Percentiles rank a stretch among this genome's conserved stretches.
Evolutionary conservation across 2,329 filamentous ascomycete genomes (phyloP).

Genomic region (Didymellaceae sp.): DNA sequence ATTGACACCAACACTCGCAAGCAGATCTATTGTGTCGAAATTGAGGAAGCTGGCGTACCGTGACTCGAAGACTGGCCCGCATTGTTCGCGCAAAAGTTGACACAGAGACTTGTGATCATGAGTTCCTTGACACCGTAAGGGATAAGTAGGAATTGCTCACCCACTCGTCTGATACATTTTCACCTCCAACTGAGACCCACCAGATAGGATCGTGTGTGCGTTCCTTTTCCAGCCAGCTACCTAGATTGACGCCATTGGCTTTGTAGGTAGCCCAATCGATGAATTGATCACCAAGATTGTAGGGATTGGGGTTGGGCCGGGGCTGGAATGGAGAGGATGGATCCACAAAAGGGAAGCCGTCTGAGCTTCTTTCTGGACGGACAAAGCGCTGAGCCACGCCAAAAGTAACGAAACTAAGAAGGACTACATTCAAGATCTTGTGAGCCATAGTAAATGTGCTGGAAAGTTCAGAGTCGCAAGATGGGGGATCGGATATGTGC

Average conservation of each 20-base stretch:
- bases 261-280: conserved; percentile 20
- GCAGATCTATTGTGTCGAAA: conserved; percentile 36
- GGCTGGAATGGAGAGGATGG: not conserved
- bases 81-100: conserved; percentile 32
- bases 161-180: conserved; percentile 11
- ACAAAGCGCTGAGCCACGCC: too few relatives aligned
- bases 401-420: too few relatives aligned
- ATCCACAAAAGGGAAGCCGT: conserved; percentile 1
- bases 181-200: conserved; percentile 22
- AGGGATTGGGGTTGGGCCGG: not conserved
- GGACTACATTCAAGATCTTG: too few relatives aligned
- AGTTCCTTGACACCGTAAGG: not conserved
- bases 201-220: conserved; percentile 30
- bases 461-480: too few relatives aligned
- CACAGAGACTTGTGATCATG: conserved; percentile 40
- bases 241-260: conserved; percentile 30
- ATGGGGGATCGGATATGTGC: too few relatives aligned
- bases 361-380: not conserved
- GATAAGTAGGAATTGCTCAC: conserved; percentile 21
- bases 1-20: conserved; percentile 42
- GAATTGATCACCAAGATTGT: not conserved
- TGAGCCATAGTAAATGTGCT: too few relatives aligned
- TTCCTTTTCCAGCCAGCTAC: conserved; percentile 43
- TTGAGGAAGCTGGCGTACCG: conserved; percentile 40
- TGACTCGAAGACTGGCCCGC: conserved; percentile 34